A percentile compares a stretch with the other conserved stretches of the same genome.
These are phyloP conservation scores for Exophiala viscosa DNA, from an alignment of 2,329 filamentous ascomycete species.

Conservation along the genomic window DNA sequence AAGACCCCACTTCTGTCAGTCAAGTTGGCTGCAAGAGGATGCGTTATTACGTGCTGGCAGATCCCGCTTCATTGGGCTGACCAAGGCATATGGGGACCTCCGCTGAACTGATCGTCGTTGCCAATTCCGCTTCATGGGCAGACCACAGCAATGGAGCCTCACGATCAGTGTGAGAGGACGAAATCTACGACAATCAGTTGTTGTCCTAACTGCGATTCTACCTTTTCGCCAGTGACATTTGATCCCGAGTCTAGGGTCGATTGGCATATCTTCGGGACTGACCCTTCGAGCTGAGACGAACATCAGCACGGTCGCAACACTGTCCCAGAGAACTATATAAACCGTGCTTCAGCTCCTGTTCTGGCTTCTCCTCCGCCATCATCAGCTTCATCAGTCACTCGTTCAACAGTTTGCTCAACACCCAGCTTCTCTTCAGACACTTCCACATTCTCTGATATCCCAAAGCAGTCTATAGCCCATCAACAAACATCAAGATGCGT, in stretches of 20 bases:
- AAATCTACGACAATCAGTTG: too few species aligned
- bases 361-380: constrained; percentile 1
- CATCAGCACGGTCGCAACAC: background rate
- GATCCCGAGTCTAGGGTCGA: background rate
- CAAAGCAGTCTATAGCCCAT: background rate
- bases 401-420: constrained; percentile 1
- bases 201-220: too few species aligned
- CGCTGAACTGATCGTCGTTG: constrained; percentile 5
- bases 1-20: background rate
- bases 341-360: background rate
- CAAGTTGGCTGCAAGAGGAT: background rate
- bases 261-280: background rate
- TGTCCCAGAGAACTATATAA: constrained; percentile 8
- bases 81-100: background rate
- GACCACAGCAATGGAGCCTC: background rate
- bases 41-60: background rate
- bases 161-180: too few species aligned
- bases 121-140: constrained; percentile 5
- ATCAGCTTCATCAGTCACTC: constrained; percentile 11
- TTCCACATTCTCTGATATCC: constrained; percentile 3
- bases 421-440: background rate
- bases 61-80: constrained; percentile 5
- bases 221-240: too few species aligned
- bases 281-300: background rate
- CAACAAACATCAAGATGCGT: constrained; percentile 23